Conservation (phyloP, 2,329 filamentous ascomycete species). For the Stachybotrys echinatus region DNA sequence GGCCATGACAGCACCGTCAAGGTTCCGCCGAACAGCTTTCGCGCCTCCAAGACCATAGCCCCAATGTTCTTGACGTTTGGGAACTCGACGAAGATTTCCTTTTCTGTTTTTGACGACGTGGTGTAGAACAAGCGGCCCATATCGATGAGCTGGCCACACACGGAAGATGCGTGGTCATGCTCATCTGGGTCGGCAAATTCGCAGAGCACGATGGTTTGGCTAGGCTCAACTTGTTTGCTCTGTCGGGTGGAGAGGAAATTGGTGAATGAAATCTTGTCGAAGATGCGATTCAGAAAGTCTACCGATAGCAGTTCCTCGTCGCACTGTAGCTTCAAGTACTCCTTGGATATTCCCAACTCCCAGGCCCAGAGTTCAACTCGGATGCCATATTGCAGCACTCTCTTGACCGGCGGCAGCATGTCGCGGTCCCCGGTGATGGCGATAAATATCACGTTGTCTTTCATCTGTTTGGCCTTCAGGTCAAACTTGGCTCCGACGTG, state of each 20-base stretch:
- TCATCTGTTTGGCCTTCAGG: not conserved
- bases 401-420: conserved; percentile 14
- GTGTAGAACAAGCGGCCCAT: not conserved
- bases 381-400: conserved; percentile 11
- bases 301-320: not conserved
- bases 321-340: conserved; percentile 7
- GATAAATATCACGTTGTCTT: conserved; percentile 11
- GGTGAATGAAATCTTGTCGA: not conserved
- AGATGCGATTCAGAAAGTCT: not conserved
- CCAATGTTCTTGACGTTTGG: not conserved
- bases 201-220: not conserved
- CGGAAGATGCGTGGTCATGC: not conserved
- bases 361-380: conserved; percentile 20
- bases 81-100: not conserved
- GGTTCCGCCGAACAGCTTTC: not conserved
- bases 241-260: not conserved
- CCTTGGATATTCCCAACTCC: conserved; percentile 13
- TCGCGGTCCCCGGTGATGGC: conserved; percentile 18
- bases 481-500: not conserved
- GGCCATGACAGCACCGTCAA: not conserved
- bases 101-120: not conserved
- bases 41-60: not conserved
- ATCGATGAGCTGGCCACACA: not conserved
- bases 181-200: not conserved
- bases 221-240: not conserved